Percentiles rank a stretch among this genome's conserved stretches.
Evolutionary conservation across 495 filamentous ascomycete species (phyloP).

Genomic region (Neurospora sp.): DNA sequence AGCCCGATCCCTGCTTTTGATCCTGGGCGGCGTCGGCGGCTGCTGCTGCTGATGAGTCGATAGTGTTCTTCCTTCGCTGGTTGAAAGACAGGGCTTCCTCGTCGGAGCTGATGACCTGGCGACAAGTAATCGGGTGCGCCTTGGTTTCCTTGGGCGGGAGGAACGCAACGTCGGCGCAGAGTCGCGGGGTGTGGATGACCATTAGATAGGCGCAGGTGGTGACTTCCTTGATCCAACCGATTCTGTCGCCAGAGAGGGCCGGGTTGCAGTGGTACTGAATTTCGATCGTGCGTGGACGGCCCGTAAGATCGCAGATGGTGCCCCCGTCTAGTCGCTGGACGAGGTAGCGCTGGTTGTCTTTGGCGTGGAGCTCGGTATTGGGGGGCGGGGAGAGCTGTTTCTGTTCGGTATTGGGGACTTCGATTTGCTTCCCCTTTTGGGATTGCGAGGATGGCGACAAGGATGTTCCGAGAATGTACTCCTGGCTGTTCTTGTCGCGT

Average conservation of each 20-base stretch:
- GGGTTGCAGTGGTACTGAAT: constrained; percentile 91
- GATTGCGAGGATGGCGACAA: constrained; percentile 20
- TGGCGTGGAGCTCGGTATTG: constrained; percentile 62
- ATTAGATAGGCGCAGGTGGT: constrained; percentile 91
- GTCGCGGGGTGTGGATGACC: constrained; percentile 84
- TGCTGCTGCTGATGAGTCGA: not conserved
- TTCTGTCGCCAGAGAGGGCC: constrained; percentile 61
- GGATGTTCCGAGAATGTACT: constrained; percentile 64
- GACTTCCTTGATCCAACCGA: constrained; percentile 91
- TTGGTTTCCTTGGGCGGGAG: constrained; percentile 72
- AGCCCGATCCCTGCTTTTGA: constrained; percentile 23
- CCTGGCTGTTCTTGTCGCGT: constrained; percentile 65
- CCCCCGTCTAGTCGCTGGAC: constrained; percentile 80
- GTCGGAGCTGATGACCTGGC: constrained; percentile 51
- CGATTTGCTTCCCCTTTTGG: constrained; percentile 25
- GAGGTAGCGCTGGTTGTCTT: constrained; percentile 80
- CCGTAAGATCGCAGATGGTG: constrained; percentile 83
- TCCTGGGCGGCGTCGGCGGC: constrained; percentile 33
- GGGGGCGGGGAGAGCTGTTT: constrained; percentile 29
- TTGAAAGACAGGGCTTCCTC: constrained; percentile 48
- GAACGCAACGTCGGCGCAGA: constrained; percentile 91
- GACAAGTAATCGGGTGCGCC: constrained; percentile 69
- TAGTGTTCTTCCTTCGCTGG: constrained; percentile 24
- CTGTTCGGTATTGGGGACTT: constrained; percentile 3
- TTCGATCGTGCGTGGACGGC: constrained; percentile 75